These are phyloP conservation scores for Astrothelium macrocarpum DNA, from an alignment of 495 filamentous ascomycete genomes.

Conservation along the genomic window DNA sequence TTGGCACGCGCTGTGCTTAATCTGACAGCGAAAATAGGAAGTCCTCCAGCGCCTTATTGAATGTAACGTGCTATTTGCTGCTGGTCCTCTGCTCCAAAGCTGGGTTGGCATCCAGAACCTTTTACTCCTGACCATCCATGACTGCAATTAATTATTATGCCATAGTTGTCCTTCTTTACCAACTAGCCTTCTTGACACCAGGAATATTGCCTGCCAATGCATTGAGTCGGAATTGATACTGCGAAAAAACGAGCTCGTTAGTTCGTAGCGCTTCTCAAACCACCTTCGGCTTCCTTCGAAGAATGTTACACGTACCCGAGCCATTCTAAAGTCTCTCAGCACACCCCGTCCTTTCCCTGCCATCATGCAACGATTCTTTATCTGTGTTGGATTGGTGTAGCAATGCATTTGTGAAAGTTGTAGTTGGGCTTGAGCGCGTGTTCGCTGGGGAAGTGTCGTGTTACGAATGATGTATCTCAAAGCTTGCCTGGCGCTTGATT, in stretches of 20 bases:
- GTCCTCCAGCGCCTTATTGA: too few relatives aligned
- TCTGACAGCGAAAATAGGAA: too few relatives aligned
- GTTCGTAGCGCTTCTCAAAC: background rate
- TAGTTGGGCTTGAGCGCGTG: slow-evolving; percentile 80
- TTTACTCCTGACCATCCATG: too few relatives aligned
- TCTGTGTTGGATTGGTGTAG: slow-evolving; percentile 87
- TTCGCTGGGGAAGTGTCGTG: slow-evolving; percentile 68
- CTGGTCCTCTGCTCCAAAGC: too few relatives aligned
- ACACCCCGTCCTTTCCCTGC: slow-evolving; percentile 81
- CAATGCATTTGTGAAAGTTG: slow-evolving; percentile 88
- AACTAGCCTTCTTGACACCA: slow-evolving; percentile 91
- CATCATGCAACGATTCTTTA: slow-evolving; percentile 83
- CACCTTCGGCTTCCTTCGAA: background rate
- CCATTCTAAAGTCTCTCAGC: slow-evolving; percentile 80
- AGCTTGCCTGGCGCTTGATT: slow-evolving; percentile 59
- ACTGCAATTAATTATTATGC: background rate
- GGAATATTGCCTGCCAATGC: slow-evolving; percentile 81
- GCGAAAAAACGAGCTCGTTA: slow-evolving; percentile 7
- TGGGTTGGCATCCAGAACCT: too few relatives aligned
- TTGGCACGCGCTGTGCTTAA: too few relatives aligned
- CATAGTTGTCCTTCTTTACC: slow-evolving; percentile 44
- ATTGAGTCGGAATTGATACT: slow-evolving; percentile 90
- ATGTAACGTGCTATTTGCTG: too few relatives aligned
- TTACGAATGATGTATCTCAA: slow-evolving; percentile 92
- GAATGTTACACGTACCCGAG: slow-evolving; percentile 53